A percentile compares a stretch with the other conserved stretches of the same genome.
phyloP scores from a whole-genome alignment of 371 early-diverging fungal species.

The Mucor sp. region DNA sequence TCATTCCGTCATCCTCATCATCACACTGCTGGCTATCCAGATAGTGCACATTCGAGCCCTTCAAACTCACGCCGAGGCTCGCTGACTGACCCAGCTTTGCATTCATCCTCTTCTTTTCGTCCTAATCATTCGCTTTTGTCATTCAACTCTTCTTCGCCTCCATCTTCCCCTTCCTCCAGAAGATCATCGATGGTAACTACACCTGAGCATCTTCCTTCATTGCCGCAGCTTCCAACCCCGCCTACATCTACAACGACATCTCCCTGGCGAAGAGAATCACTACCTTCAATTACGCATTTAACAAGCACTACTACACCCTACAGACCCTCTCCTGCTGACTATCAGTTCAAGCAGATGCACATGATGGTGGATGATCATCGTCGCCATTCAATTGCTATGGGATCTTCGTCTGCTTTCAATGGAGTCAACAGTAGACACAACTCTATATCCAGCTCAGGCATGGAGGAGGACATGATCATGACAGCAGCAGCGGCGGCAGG shows the following conservation, averaged over 20 bases:
- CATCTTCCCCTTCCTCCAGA: constrained; percentile 33
- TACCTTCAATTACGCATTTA: constrained; percentile 42
- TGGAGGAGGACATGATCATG: neutral
- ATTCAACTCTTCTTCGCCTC: constrained; percentile 26
- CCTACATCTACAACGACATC: constrained; percentile 10
- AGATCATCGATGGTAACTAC: constrained; percentile 25
- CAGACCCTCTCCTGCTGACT: constrained; percentile 8
- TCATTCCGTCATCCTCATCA: constrained; percentile 20
- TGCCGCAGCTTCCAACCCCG: constrained; percentile 11
- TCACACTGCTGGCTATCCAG: constrained; percentile 2
- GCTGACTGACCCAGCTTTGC: constrained; percentile 31
- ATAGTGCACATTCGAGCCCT: constrained; percentile 19
- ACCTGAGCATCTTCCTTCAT: constrained; percentile 11
- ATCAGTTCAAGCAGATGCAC: constrained; percentile 10
- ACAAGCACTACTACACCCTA: constrained; percentile 19
- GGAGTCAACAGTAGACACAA: neutral
- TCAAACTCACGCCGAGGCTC: constrained; percentile 38
- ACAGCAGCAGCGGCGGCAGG: too few relatives aligned
- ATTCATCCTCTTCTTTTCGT: constrained; percentile 25
- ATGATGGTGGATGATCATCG: constrained; percentile 10
- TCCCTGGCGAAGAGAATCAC: constrained; percentile 39
- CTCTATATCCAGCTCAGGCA: neutral
- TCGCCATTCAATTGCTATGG: constrained; percentile 20
- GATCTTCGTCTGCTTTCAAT: neutral
- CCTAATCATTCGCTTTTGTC: constrained; percentile 13